Evolutionary conservation across 2,329 filamentous ascomycete genomes (phyloP), one percentile per base, ranked within the genome.

Genomic region (Trichoderma semiorbis): DNA sequence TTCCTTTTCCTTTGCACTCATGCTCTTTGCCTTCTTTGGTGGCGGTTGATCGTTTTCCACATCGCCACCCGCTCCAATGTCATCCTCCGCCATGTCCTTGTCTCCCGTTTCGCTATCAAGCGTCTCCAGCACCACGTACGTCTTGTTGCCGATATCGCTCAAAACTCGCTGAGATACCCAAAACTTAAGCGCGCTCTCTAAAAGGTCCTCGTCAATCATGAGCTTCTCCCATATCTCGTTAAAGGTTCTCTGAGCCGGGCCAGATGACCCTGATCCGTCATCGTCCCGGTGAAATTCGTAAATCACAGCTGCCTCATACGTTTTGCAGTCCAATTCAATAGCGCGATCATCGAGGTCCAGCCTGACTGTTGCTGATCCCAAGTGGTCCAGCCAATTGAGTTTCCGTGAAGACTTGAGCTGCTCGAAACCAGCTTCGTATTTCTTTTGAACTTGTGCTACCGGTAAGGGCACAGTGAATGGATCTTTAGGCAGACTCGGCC

Each of bases 271-370:
- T 18, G 80, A 79, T n/a, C 78, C 71, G 2, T 69, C 76, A 1
- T 78, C 71, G 6, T 69, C 76, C 0, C 82, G 82, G 73, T 92
- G 87, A 79, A 98, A 98, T 1, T 93, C 92, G 78, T 94, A 90
- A 72, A 98, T 94, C 47, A 98, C 92, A 8, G 92, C 92, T 7
- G 95, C 94, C 80, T 97, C 93, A 85, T 94, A 97, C 1, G 93
- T 93, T 73, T 89, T 90, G 71, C 94, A 91, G 47, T 94, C 90
- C 69, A 93, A 87, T 18, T 86, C 83, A 70, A 97, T 85, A 0
- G 87, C 89, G 26, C 96, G 91, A 80, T 98, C 96, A 75, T 92
- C 88, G 2, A 99, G 85, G 75, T 95, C 92, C 2, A 99, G 86
- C 74, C 93, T 92, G 10, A 99, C 90, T 0, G 88, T 91, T 16